phyloP scores from a whole-genome alignment of 768 basidiomycete species.

The Mycena crocata region DNA sequence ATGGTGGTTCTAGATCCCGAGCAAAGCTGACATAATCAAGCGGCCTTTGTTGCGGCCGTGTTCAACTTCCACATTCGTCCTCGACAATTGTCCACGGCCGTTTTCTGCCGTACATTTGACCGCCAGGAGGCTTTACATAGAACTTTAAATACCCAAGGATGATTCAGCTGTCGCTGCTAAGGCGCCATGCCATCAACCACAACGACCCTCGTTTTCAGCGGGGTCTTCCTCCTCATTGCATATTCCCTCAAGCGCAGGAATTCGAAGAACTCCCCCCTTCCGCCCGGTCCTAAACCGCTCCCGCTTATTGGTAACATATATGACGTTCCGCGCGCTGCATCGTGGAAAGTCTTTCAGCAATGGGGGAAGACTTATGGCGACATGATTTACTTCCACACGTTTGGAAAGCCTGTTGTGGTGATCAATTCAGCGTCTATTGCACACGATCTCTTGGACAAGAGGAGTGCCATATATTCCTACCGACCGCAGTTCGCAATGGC shows the following conservation, averaged over 20 bases:
- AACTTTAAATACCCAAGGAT: background rate
- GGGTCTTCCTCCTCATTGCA: background rate
- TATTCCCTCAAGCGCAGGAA: background rate
- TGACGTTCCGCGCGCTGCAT: background rate
- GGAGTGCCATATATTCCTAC: background rate
- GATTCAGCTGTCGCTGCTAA: background rate
- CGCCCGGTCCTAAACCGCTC: background rate
- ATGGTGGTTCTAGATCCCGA: background rate
- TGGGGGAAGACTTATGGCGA: background rate
- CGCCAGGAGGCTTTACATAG: too few species aligned
- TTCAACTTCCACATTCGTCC: too few species aligned
- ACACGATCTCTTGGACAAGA: background rate
- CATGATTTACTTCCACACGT: background rate
- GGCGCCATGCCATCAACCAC: background rate
- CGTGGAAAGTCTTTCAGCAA: background rate
- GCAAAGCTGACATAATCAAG: too few species aligned
- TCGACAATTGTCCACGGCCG: too few species aligned
- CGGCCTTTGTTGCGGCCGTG: too few species aligned
- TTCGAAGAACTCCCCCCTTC: background rate
- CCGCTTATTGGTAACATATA: background rate
- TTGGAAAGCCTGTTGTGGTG: background rate
- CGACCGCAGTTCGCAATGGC: background rate
- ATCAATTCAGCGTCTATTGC: background rate
- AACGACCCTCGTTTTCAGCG: background rate
- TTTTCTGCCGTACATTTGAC: too few species aligned